Base-by-base conservation (phyloP, 2,329 filamentous ascomycete genomes). In the Claviceps humidiphila region DNA sequence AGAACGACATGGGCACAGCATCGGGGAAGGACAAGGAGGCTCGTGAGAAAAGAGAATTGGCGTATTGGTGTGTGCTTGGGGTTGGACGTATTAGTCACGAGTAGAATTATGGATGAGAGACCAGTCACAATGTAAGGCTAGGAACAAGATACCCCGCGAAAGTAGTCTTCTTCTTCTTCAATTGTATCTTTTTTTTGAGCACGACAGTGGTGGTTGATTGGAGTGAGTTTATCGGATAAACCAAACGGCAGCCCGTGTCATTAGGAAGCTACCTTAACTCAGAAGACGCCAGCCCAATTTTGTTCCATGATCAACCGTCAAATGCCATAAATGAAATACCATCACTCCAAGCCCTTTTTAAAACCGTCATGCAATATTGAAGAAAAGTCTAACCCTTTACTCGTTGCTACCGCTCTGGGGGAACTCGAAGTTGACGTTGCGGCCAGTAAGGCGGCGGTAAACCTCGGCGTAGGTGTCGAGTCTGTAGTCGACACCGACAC, bases 381-480 rank as follows among this genome's bases (percentile, higher is more conserved):
- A 49, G 30, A 55, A 44, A 45, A 54, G 58, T 67, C 78, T 78
- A 93, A 95, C 77, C 26, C 30, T 44, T 50, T 53, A 55, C 71
- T 95, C 90, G 64, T 81, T 66, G 68, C 77, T 73, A 68, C 78
- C 78, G 70, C 80, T 80, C 80, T 94, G 87, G 67, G 93, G 93
- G 84, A 98, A 98, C 84, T 98, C 93, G 71, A 98, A 98, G 75
- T 84, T 83, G 72, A 97, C 93, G 71, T 83, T 83, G 77, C 94
- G 93, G 75, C 93, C 93, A 59, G 93, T 98, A 71, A 98, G 80
- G 69, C 89, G 85, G 76, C 89, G 89, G 87, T 98, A 98, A 72
- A 98, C 93, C 84, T 98, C 93, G 61, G 89, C 88, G 83, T 98
- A 98, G 72, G 91, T 96, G 77, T 98, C 93, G 66, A 98, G 88